phyloP scores from a whole-genome alignment of 2,329 filamentous ascomycete genomes.

The Xylariaceae sp. region DNA sequence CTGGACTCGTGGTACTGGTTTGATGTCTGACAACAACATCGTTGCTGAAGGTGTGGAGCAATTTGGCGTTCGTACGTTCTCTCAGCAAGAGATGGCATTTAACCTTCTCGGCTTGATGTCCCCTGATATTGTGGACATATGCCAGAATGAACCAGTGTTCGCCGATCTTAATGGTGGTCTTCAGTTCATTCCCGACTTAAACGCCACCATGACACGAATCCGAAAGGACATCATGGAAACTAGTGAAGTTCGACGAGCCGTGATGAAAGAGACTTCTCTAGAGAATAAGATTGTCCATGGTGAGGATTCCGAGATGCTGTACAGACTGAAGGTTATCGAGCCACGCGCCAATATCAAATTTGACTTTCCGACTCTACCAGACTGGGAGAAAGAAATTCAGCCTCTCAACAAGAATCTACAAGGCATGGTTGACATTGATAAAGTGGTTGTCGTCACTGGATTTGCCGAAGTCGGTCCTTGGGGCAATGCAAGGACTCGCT shows the following conservation, averaged over 20 bases:
- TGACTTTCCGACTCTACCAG: slow-evolving; percentile 83
- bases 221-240: slow-evolving; percentile 94
- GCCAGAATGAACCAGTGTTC: slow-evolving; percentile 92
- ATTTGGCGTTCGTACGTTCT: slow-evolving; percentile 96
- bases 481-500: slow-evolving; percentile 96
- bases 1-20: slow-evolving; percentile 96
- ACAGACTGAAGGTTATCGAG: slow-evolving; percentile 90
- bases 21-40: slow-evolving; percentile 97
- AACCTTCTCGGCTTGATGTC: slow-evolving; percentile 96
- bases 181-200: slow-evolving; percentile 94
- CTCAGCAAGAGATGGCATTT: slow-evolving; percentile 99
- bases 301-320: slow-evolving; percentile 83
- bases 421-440: slow-evolving; percentile 98
- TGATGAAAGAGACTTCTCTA: slow-evolving; percentile 90
- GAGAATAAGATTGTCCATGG: slow-evolving; percentile 98
- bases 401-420: slow-evolving; percentile 84
- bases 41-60: slow-evolving; percentile 96
- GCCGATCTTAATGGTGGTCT: slow-evolving; percentile 96
- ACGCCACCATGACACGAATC: slow-evolving; percentile 87
- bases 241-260: slow-evolving; percentile 86
- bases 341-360: slow-evolving; percentile 98
- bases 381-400: slow-evolving; percentile 88
- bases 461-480: slow-evolving; percentile 95
- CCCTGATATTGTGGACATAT: slow-evolving; percentile 87
- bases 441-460: slow-evolving; percentile 94